phyloP scores from a whole-genome alignment of 371 early-diverging fungal genomes.

The Entomophthora muscae region DNA sequence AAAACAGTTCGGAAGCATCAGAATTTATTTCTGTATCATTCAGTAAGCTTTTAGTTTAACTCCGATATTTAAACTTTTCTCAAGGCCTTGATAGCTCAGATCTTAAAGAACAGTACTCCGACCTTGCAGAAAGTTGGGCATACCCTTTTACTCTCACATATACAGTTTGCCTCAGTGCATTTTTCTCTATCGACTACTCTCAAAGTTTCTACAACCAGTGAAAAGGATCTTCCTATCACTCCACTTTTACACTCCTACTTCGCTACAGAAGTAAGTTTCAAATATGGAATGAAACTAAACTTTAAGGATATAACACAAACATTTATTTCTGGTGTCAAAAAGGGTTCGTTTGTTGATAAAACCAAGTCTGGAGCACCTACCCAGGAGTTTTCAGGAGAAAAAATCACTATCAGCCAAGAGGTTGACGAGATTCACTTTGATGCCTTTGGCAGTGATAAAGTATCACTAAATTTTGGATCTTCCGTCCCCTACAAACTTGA shows the following conservation, averaged over 20 bases:
- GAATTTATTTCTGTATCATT: slow-evolving; percentile 44
- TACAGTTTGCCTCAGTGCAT: slow-evolving; percentile 53
- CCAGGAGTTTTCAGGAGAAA: slow-evolving; percentile 19
- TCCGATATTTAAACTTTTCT: neutral
- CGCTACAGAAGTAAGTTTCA: slow-evolving; percentile 33
- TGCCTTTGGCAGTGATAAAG: slow-evolving; percentile 20
- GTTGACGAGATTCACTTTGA: slow-evolving; percentile 59
- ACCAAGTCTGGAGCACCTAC: slow-evolving; percentile 15
- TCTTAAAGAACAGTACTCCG: slow-evolving; percentile 29
- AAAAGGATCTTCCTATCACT: slow-evolving; percentile 50
- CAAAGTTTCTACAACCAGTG: slow-evolving; percentile 40
- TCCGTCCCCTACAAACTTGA: slow-evolving; percentile 20
- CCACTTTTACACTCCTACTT: slow-evolving; percentile 86
- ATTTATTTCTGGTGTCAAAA: slow-evolving; percentile 37
- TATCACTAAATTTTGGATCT: slow-evolving; percentile 24
- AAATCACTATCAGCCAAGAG: slow-evolving; percentile 34
- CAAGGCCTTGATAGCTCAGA: slow-evolving; percentile 14
- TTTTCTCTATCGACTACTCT: slow-evolving; percentile 46
- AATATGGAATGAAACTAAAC: neutral
- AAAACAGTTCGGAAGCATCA: slow-evolving; percentile 27
- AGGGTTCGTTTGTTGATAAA: slow-evolving; percentile 51
- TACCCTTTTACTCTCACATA: slow-evolving; percentile 61
- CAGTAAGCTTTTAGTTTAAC: slow-evolving; percentile 16
- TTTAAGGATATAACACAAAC: slow-evolving; percentile 32
- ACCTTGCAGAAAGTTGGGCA: slow-evolving; percentile 35